These are phyloP conservation scores for Melampsora americana DNA, from an alignment of 1,284 basidiomycete genomes.

Conservation along the genomic window DNA sequence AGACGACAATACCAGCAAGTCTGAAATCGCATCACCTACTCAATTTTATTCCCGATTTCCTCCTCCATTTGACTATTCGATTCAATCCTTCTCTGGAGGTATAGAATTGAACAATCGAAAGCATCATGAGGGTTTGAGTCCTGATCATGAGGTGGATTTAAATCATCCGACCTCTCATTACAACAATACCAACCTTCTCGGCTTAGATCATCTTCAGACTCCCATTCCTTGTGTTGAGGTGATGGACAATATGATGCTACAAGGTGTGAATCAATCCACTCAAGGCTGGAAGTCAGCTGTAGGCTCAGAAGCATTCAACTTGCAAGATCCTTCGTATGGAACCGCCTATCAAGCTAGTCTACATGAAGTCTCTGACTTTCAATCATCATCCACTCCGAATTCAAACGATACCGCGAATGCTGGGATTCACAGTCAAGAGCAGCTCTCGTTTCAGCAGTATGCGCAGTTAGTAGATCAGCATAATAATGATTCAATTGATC, in stretches of 20 bases:
- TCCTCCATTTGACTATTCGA: neutral
- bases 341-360: neutral
- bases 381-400: neutral
- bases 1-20: slow-evolving; percentile 13
- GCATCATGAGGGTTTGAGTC: neutral
- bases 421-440: slow-evolving; percentile 1
- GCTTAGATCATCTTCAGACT: neutral
- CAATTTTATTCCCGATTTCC: neutral
- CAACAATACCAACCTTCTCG: neutral
- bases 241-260: neutral
- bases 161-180: neutral
- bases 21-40: slow-evolving; percentile 3
- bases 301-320: neutral
- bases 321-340: neutral
- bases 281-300: neutral
- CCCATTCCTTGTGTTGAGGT: neutral
- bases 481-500: too few species aligned
- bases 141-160: too few species aligned
- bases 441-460: neutral
- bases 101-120: neutral
- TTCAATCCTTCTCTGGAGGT: neutral
- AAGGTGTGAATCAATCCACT: neutral
- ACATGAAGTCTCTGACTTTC: neutral
- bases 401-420: neutral
- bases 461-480: neutral